Conservation (phyloP, 352 stramenopile species). For the Pythium rhizo-oryzae region DNA sequence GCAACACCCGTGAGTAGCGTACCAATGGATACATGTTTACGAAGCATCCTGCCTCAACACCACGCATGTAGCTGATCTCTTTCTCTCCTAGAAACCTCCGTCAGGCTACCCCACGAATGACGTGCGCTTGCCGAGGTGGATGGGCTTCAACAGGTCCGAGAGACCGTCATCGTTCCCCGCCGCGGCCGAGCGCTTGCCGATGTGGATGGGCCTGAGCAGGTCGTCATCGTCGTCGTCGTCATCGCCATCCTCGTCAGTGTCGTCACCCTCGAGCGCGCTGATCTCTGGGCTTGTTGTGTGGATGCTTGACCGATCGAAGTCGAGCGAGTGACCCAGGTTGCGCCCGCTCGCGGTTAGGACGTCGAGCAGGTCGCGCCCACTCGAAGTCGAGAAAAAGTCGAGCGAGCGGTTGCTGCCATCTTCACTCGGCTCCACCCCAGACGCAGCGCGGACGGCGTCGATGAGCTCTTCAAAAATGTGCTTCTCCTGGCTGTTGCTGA, state of each 20-base stretch:
- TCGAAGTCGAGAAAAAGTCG: slow-evolving; percentile 19
- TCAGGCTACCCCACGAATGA: not conserved
- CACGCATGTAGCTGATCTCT: too few species aligned
- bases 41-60: too few species aligned
- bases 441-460: slow-evolving; percentile 35
- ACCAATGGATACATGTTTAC: too few species aligned
- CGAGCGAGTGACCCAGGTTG: slow-evolving; percentile 32
- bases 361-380: slow-evolving; percentile 15
- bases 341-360: too few species aligned
- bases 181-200: slow-evolving; percentile 1
- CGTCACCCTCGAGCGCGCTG: slow-evolving; percentile 24
- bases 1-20: too few species aligned
- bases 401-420: slow-evolving; percentile 11
- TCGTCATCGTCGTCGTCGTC: slow-evolving; percentile 4
- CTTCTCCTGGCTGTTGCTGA: slow-evolving; percentile 62
- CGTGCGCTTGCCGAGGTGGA: slow-evolving; percentile 25
- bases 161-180: slow-evolving; percentile 5
- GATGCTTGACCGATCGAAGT: slow-evolving; percentile 31
- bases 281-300: not conserved
- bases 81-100: not conserved
- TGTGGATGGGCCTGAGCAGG: slow-evolving; percentile 1
- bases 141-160: slow-evolving; percentile 25
- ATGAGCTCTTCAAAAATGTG: slow-evolving; percentile 73
- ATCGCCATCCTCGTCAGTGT: slow-evolving; percentile 39
- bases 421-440: slow-evolving; percentile 8